Evolutionary conservation across 2,329 filamentous ascomycete genomes (phyloP), one percentile per base, ranked within the genome.

Genomic region (Trichoderma koningii): DNA sequence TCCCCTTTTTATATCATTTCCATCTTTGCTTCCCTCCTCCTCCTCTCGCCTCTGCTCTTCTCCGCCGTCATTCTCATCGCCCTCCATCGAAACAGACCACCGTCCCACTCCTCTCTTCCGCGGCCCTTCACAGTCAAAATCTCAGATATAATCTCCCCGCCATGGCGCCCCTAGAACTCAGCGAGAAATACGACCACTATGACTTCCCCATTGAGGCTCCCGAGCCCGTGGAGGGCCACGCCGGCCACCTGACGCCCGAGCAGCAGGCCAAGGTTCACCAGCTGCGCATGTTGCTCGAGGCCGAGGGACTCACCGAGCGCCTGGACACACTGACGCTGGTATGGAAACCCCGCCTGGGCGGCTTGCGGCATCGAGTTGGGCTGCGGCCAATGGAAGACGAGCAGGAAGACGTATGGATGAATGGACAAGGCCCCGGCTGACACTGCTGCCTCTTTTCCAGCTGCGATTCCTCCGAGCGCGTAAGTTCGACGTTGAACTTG

Each of bases 171-270:
- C 80, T 87, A 80, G 80, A 86, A 76, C 76, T 92, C 73, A 89
- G 96, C 79, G 85, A 91, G 77, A 97, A 97, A 82, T 96, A 98
- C 83, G 95, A 98, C 81, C 78, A 96, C 82, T 98, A 95, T 80
- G 93, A 97, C 79, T 98, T 87, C 82, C 95, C 95, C 68, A 92
- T 89, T 69, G 89, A 86, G 68, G 87, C 92, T 53, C 86, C 90
- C 63, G 86, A 87, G 71, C 77, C 84, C 53, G 86, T 89, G 75
- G 81, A 83, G 72, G 95, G 95, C 70, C 93, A 97, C 78, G 89
- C 94, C 68, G 95, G 95, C 76, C 87, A 96, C 79, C 90, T 96
- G 73, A 95, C 89, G 63, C 83, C 87, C 65, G 86, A 91, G 77
- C 93, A 98, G 82, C 90, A 97, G 85, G 93, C 92, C 62, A 89